A percentile compares a stretch with the other conserved stretches of the same genome.
Conservation (phyloP, 441 rosid species). For the Gossypium schwendimanii region DNA sequence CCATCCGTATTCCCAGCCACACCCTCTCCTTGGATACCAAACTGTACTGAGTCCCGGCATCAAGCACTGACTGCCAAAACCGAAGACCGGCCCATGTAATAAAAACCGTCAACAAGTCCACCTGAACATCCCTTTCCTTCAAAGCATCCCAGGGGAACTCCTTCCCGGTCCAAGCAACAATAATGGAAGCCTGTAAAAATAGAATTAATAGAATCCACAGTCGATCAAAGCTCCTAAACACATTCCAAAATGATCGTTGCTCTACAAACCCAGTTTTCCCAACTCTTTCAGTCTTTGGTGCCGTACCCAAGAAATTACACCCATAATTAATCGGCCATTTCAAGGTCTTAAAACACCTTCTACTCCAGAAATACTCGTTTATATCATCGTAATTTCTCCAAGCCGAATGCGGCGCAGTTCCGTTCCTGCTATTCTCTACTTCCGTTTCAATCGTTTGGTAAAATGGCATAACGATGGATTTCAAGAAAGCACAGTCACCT, state of each 20-base stretch:
- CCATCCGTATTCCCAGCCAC: constrained; percentile 50
- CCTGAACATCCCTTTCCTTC: constrained; percentile 33
- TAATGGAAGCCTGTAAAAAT: constrained; percentile 51
- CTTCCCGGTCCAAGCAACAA: constrained; percentile 43
- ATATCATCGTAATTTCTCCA: constrained; percentile 72
- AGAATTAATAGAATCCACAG: constrained; percentile 49
- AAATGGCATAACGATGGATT: constrained; percentile 51
- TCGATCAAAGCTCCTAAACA: constrained; percentile 59
- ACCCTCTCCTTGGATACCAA: constrained; percentile 48
- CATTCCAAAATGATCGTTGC: constrained; percentile 63
- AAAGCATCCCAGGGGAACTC: constrained; percentile 39
- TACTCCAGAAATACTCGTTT: constrained; percentile 67
- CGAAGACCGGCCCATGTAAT: constrained; percentile 61
- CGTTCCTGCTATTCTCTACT: constrained; percentile 52
- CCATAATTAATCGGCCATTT: constrained; percentile 50
- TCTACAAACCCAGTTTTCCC: constrained; percentile 74
- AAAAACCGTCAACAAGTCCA: constrained; percentile 52
- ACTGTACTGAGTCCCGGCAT: constrained; percentile 62
- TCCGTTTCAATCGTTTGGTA: constrained; percentile 44
- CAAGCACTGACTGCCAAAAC: constrained; percentile 53
- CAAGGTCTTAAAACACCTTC: constrained; percentile 50
- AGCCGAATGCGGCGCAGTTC: constrained; percentile 56
- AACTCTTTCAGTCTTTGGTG: constrained; percentile 35
- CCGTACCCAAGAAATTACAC: constrained; percentile 37
- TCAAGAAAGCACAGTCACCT: constrained; percentile 49